phyloP scores from a whole-genome alignment of 129 eudicot species.

The Rutidosis leptorrhynchoides region DNA sequence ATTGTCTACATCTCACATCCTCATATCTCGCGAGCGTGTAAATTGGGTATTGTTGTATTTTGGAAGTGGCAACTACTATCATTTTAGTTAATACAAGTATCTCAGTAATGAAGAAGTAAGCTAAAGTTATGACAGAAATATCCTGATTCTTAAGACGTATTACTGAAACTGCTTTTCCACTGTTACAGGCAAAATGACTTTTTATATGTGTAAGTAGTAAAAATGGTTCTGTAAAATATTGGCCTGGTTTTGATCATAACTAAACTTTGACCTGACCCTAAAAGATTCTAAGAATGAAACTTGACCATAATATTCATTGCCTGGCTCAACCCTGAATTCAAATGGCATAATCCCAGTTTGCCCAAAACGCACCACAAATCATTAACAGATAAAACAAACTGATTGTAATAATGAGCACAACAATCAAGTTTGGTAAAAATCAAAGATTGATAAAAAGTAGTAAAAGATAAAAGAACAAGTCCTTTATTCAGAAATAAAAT shows the following conservation, averaged over 20 bases:
- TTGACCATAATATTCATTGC: background rate
- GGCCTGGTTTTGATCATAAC: background rate
- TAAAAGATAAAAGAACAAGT: conserved; percentile 5
- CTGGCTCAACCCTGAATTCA: background rate
- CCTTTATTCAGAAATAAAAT: conserved; percentile 39
- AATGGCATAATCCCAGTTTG: background rate
- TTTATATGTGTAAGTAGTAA: background rate
- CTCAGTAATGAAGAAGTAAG: too few species aligned
- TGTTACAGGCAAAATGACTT: too few species aligned
- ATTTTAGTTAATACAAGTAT: too few species aligned
- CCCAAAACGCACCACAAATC: background rate
- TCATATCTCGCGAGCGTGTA: too few species aligned
- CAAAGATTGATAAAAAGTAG: background rate
- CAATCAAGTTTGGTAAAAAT: background rate
- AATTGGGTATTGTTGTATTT: too few species aligned
- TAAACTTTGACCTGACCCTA: background rate
- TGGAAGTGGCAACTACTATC: too few species aligned
- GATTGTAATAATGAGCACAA: background rate
- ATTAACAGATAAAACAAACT: background rate
- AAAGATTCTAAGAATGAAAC: background rate
- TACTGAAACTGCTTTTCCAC: too few species aligned
- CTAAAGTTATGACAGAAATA: too few species aligned
- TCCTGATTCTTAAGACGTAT: too few species aligned
- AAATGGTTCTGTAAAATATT: background rate
- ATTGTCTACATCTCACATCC: too few species aligned